These are phyloP conservation scores for Geranium brycei DNA, from an alignment of 345 rosid genomes.

Conservation along the genomic window DNA sequence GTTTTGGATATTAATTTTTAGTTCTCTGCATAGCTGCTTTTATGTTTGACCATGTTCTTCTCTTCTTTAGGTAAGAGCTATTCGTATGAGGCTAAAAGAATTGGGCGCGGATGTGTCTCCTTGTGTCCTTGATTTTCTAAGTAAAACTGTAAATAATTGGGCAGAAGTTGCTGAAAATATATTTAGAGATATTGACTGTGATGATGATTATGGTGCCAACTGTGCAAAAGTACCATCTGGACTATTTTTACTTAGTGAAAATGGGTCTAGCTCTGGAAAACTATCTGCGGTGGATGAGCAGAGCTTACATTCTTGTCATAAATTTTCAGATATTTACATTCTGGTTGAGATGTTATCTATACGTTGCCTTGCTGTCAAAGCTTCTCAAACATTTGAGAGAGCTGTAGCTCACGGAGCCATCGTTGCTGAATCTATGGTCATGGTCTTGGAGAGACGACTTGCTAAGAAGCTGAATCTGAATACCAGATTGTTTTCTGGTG, in stretches of 20 bases:
- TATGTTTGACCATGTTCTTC: slow-evolving; percentile 10
- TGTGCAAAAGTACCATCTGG: slow-evolving; percentile 33
- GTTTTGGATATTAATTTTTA: slow-evolving; percentile 5
- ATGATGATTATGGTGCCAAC: slow-evolving; percentile 47
- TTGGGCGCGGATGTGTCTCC: slow-evolving; percentile 75
- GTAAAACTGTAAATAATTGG: slow-evolving; percentile 83
- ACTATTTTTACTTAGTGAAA: slow-evolving; percentile 55
- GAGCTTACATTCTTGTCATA: slow-evolving; percentile 27
- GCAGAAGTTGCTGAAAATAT: slow-evolving; percentile 72
- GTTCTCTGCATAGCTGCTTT: slow-evolving; percentile 4
- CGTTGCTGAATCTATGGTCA: slow-evolving; percentile 56
- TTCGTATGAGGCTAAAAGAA: slow-evolving; percentile 68
- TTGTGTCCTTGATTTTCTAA: slow-evolving; percentile 66
- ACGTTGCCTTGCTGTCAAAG: slow-evolving; percentile 76
- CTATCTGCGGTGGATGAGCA: slow-evolving; percentile 42
- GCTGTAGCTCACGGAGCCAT: slow-evolving; percentile 82
- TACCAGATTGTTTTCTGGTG: slow-evolving; percentile 39
- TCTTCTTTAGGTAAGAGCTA: slow-evolving; percentile 57
- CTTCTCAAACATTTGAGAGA: slow-evolving; percentile 83
- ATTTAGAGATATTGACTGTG: slow-evolving; percentile 72
- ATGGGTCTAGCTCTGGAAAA: slow-evolving; percentile 41
- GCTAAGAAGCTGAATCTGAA: slow-evolving; percentile 39
- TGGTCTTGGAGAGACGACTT: slow-evolving; percentile 78
- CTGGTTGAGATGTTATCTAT: slow-evolving; percentile 87
- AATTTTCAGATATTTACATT: slow-evolving; percentile 77